Base-by-base conservation (phyloP, 177 flowering plant genomes). In the Vitis hybrid region DNA sequence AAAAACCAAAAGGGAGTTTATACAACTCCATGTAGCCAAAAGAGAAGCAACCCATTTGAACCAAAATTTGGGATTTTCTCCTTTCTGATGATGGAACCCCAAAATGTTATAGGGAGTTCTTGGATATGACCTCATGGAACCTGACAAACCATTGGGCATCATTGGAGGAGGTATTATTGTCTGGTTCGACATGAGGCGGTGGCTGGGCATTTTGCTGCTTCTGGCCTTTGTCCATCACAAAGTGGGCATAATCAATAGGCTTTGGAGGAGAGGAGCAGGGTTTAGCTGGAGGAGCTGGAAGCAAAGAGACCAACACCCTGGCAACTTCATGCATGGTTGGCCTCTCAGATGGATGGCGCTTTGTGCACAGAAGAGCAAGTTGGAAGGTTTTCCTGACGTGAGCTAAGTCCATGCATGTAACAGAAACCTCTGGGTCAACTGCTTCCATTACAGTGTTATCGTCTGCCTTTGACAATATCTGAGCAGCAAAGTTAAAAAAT, bases 271-370 rank as follows among this genome's bases (percentile, higher is more conserved):
- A 65, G 0, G 59, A 17, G 58, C 77, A 55, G 21, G 72, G 64
- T 71, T 87, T 86, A 7, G 73, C 27, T 0, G 77, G 81, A 17
- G 86, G 80, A 10, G 86, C 15, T 0, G 97, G 94, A 49, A 87
- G 83, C 64, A 94, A 71, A 5, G 98, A 94, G 18, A 84, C 71
- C 51, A 94, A 70, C 20, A 94, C 87, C 59, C 90, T 73, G 1
- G 91, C 71, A 56, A 94, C 97, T 65, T 91, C 95, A 13, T 89
- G 95, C 98, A 94, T 94, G 13, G 83, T 90, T 35, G 98, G 97
- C 54, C 98, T 74, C 65, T 91, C 98, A 0, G 83, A 84, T 0
- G 95, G 93, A 54, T 81, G 68, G 5, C 73, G 77, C 79, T 86
- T 94, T 0, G 95, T 85, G 83, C 98, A 94, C 12, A 92, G 82